A percentile compares a stretch with the other conserved stretches of the same genome.
phyloP scores from a whole-genome alignment of 371 early-diverging fungal genomes.

The Lichtheimia corymbifera region DNA sequence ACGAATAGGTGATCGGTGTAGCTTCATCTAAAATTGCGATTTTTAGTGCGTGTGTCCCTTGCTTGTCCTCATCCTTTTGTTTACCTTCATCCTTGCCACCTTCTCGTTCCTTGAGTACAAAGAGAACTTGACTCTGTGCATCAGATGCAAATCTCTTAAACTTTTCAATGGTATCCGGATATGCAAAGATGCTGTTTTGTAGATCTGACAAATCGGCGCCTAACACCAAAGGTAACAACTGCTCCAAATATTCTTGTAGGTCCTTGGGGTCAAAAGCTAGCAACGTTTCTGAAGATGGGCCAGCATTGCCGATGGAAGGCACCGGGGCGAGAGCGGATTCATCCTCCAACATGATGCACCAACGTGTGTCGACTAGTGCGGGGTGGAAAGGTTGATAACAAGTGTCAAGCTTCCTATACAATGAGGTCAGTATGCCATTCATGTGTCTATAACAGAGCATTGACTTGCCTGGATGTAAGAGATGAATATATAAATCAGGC shows the following conservation, averaged over 20 bases:
- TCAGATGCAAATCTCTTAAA: slow-evolving; percentile 82
- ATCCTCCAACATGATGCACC: slow-evolving; percentile 28
- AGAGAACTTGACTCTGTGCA: slow-evolving; percentile 72
- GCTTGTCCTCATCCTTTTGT: not conserved
- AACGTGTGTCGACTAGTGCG: no score
- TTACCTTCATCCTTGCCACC: slow-evolving; percentile 57
- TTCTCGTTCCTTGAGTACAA: slow-evolving; percentile 78
- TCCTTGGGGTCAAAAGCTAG: slow-evolving; percentile 58
- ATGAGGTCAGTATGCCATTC: no score
- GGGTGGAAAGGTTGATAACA: no score
- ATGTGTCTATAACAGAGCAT: no score
- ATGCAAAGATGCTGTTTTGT: slow-evolving; percentile 60
- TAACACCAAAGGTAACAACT: slow-evolving; percentile 72
- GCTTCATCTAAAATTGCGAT: slow-evolving; percentile 36
- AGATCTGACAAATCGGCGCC: slow-evolving; percentile 68
- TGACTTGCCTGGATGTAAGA: no score
- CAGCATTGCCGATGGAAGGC: slow-evolving; percentile 19
- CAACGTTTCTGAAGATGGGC: slow-evolving; percentile 22
- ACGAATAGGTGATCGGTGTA: slow-evolving; percentile 49
- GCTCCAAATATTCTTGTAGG: slow-evolving; percentile 70
- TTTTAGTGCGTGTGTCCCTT: not conserved
- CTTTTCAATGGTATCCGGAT: slow-evolving; percentile 73
- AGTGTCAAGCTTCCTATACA: no score
- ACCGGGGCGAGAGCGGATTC: slow-evolving; percentile 24
- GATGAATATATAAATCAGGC: not conserved